Percentiles rank a stretch among this genome's conserved stretches.
Evolutionary conservation across 2,329 filamentous ascomycete genomes (phyloP).

Genomic region (Colletotrichum spaethianum): DNA sequence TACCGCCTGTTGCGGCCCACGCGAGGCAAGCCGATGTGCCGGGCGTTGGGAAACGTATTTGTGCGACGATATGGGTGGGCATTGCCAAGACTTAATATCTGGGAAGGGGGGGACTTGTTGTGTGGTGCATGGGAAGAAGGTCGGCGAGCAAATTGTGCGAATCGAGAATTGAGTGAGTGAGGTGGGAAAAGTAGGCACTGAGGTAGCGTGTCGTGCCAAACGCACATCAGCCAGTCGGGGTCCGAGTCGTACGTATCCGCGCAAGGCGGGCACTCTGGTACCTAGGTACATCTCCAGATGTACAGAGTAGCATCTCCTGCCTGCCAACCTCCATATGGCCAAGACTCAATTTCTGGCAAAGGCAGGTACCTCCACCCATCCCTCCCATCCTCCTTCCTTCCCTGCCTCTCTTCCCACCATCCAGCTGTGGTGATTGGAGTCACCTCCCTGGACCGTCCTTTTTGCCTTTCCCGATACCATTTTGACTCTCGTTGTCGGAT

Average conservation of each 20-base stretch:
- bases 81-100: constrained; percentile 24
- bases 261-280: too few species aligned
- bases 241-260: constrained; percentile 20
- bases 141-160: neutral
- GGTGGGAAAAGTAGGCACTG: neutral
- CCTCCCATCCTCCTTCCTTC: neutral
- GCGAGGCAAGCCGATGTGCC: constrained; percentile 36
- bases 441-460: neutral
- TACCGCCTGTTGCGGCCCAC: constrained; percentile 37
- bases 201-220: neutral
- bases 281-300: neutral
- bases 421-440: neutral
- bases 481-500: constrained; percentile 20
- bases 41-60: neutral
- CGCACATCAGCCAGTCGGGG: constrained; percentile 1
- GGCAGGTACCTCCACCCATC: constrained; percentile 4
- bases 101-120: neutral
- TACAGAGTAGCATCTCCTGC: neutral
- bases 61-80: neutral
- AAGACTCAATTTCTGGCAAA: constrained; percentile 19
- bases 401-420: neutral
- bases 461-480: constrained; percentile 5
- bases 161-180: neutral
- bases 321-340: neutral
- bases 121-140: too few species aligned